Evolutionary conservation across 495 filamentous ascomycete genomes (phyloP), one percentile per base, ranked within the genome.

Genomic region (Cetradonia linearis): DNA sequence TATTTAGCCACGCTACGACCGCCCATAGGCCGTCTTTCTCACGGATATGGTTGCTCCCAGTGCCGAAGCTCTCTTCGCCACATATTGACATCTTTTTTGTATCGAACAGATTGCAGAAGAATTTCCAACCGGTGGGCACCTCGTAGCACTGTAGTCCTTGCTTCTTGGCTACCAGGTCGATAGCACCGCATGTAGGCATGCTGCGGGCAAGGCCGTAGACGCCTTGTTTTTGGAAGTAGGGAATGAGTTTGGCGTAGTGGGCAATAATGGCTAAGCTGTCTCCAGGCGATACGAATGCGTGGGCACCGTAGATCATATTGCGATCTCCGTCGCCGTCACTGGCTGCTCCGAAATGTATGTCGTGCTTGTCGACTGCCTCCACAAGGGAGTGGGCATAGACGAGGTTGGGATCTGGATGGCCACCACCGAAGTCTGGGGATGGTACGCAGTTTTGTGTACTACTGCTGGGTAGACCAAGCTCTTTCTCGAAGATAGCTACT

Each of bases 1-100:
- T 94, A 75, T 98, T 98, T 69, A 98, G 72, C 93, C 93, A 98
- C 38, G 93, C 93, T 28, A 96, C 87, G 55, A 98, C 81, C 61
- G 93, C 93, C 93, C 93, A 98, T 55, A 97, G 77, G 48, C 93
- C 93, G 66, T 98, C 93, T 80, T 98, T 98, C 82, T 98, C 93
- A 58, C 93, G 86, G 70, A 98, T 95, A 73, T 98, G 93, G 77
- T 98, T 96, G 79, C 87, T 92, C n/a, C 93, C 93, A 2, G 93
- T 98, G 42, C 93, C 93, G 71, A 98, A 98, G 56, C 86, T 91
- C 79, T 98, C 93, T 72, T 98, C 93, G 46, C 93, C 93, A 71
- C 93, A 98, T 72, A 98, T 98, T 66, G 91, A 96, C 72, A 98
- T 86, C 81, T 96, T 96, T 73, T 96, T 78, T 63, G 91, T 87